Base-by-base conservation (phyloP, 148 eudicot species). In the Nyssa sinensis region DNA sequence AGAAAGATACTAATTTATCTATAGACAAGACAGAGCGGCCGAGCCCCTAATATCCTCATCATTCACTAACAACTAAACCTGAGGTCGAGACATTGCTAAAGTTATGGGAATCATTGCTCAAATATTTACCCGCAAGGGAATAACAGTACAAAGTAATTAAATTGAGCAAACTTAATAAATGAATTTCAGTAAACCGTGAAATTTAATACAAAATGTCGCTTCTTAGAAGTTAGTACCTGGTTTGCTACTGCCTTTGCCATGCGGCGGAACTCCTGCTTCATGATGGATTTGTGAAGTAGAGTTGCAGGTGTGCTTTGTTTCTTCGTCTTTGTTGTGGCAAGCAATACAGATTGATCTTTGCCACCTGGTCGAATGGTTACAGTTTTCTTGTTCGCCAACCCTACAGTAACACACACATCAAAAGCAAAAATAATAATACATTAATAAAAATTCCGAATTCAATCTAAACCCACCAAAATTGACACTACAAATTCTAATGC, bases 341-440 rank as follows among this genome's bases (percentile, higher is more conserved):
- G 86, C 62, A 95, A 64, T 71, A 95, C 86, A 44, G 82, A 66
- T 60, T 82, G 84, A 57, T 92, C 98, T 69, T 91, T 94, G 61
- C 97, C 92, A 47, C 71, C 87, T 12, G 91, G 84, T 76, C 88
- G 97, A 76, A 92, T 84, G 64, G 99, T 84, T 4, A 95, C 97
- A 16, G 96, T 92, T 72, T 92, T 95, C 84, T 87, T 77, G 89
- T 95, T 92, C 11, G 99, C 99, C 84, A 95, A 77, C 0, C 99
- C 99, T 95, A 64, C 9, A 67, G 23, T 5, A 25, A 28, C 4
- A n/a, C n/a, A n/a, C n/a, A n/a, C n/a, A n/a, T n/a, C n/a, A n/a
- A n/a, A n/a, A n/a, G n/a, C n/a, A n/a, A n/a, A n/a, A n/a, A n/a
- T n/a, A n/a, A n/a, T n/a, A 31, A 69, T 10, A 32, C 19, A 71